Conservation (phyloP, 257 asterid species). For the Jacaranda mimosifolia region DNA sequence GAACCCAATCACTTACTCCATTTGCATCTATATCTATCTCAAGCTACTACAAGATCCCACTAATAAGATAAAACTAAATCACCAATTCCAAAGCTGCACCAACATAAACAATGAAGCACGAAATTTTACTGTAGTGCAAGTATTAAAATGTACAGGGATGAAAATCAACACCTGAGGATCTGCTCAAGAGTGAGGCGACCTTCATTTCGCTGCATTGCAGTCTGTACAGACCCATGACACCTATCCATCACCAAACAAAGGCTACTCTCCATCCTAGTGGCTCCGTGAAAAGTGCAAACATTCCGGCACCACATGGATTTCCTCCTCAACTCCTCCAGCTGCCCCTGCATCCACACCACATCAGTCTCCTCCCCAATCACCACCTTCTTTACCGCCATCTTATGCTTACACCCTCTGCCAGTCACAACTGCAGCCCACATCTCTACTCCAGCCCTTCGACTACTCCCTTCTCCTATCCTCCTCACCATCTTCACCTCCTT, state of each 20-base stretch:
- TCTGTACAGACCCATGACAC: constrained; percentile 86
- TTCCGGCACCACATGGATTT: constrained; percentile 95
- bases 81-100: constrained; percentile 22
- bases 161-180: constrained; percentile 76
- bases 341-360: constrained; percentile 89
- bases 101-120: constrained; percentile 17
- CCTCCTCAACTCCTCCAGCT: constrained; percentile 85
- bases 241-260: constrained; percentile 90
- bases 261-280: constrained; percentile 63
- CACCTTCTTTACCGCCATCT: constrained; percentile 86
- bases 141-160: constrained; percentile 23
- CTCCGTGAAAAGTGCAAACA: constrained; percentile 95
- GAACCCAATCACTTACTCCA: constrained; percentile 9
- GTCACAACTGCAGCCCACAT: constrained; percentile 71
- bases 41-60: constrained; percentile 15
- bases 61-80: constrained; percentile 25
- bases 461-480: constrained; percentile 72
- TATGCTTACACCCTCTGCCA: constrained; percentile 77
- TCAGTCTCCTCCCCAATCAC: constrained; percentile 67
- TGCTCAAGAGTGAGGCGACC: constrained; percentile 96
- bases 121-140: constrained; percentile 3
- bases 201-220: constrained; percentile 89
- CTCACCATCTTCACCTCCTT: constrained; percentile 71
- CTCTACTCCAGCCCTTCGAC: constrained; percentile 67
- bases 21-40: neutral